Evolutionary conservation across 2,329 filamentous ascomycete genomes (phyloP).

Genomic region (Chalara sp.): DNA sequence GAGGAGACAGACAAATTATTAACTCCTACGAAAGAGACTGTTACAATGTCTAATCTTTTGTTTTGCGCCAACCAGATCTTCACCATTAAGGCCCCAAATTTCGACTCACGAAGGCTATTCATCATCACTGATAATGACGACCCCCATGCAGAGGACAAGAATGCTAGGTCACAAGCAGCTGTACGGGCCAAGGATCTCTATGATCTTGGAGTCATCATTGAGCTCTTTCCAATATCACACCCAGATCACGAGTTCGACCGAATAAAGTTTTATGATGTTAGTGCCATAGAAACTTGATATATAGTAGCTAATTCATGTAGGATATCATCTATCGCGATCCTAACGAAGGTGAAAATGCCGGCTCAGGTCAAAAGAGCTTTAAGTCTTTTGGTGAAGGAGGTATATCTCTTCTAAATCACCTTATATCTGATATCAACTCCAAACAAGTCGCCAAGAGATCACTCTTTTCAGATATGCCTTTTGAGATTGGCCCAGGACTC

Average conservation of each 20-base stretch:
- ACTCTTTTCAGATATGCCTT: conserved; percentile 76
- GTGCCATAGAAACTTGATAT: conserved; percentile 12
- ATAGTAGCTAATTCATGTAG: conserved; percentile 35
- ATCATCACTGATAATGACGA: conserved; percentile 92
- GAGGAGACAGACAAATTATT: conserved; percentile 65
- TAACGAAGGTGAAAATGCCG: conserved; percentile 60
- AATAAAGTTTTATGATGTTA: conserved; percentile 83
- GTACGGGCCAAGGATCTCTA: conserved; percentile 92
- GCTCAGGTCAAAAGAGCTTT: conserved; percentile 45
- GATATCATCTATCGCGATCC: conserved; percentile 86
- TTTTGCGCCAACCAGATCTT: conserved; percentile 97
- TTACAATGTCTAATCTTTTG: conserved; percentile 81
- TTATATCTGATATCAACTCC: conserved; percentile 84
- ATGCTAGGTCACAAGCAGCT: conserved; percentile 66
- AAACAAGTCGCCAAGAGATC: conserved; percentile 81
- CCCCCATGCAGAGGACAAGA: conserved; percentile 69
- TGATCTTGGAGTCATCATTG: conserved; percentile 84
- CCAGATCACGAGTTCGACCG: conserved; percentile 68
- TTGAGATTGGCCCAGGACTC: conserved; percentile 80
- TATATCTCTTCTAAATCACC: conserved; percentile 68
- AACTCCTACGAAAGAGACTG: conserved; percentile 58
- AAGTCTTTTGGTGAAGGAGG: conserved; percentile 66
- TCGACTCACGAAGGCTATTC: conserved; percentile 87
- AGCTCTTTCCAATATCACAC: conserved; percentile 83
- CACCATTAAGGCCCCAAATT: conserved; percentile 89